Evolutionary conservation across 768 basidiomycete genomes (phyloP), one percentile per base, ranked within the genome.

Genomic region (Suillus clintonianus): DNA sequence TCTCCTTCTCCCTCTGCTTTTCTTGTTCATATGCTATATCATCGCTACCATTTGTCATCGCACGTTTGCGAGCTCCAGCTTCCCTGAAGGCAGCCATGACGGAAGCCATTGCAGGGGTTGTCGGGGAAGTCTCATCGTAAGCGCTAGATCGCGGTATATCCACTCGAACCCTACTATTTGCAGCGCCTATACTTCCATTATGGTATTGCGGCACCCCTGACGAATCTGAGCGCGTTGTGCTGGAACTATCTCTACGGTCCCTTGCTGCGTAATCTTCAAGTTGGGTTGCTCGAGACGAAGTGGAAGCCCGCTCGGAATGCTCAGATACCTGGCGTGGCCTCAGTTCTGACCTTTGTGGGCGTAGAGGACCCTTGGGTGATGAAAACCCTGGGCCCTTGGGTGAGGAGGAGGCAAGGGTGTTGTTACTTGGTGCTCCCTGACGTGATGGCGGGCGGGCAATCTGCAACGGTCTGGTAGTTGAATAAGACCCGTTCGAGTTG

Each of bases 11-110:
- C 65, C 79, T 78, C 67, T 84, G 82, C 65, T 85, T 80, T 69
- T 88, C 86, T 63, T 80, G 77, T 67, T 85, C 83, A 68, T 87
- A 83, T 48, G 87, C 84, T 45, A 74, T 71, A 51, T 88, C 87
- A 13, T 84, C 81, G 56, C 78, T 80, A 37, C 83, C 85, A 60
- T 83, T 81, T 15, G 81, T 79, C 73, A 82, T 82, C 15, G 80
- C 82, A 43, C 86, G 86, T 66, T 81, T 81, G 41, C 87, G 81
- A n/a, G 81, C 78, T 7, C 74, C 74, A 5, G 87, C 86, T 59
- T 83, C 82, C 71, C 87, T 85, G 73, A 93, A 93, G 27, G 91
- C 89, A 62, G 89, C 85, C 70, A 92, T 77, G 15, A 83, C 89
- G 55, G 81, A 80, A 17, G 78, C 78, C 42, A 90, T 72, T 15